Percentiles rank a stretch among this genome's conserved stretches.
Conservation (phyloP, 169 alveolate genomes). For the Plasmodium coatneyi region DNA sequence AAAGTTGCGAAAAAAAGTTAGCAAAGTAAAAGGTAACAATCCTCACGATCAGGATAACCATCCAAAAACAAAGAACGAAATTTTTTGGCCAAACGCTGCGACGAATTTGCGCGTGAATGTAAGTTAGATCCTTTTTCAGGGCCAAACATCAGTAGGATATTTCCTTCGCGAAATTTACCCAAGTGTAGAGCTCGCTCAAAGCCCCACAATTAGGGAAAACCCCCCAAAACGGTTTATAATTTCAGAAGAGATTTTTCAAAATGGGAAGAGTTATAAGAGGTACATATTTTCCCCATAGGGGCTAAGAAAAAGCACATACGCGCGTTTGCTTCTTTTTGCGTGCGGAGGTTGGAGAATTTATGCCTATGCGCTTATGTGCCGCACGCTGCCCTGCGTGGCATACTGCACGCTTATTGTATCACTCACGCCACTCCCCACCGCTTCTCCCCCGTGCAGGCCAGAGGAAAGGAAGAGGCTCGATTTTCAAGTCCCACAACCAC, state of each 20-base stretch:
- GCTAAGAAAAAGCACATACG: background rate
- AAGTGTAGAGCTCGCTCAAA: background rate
- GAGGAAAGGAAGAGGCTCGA: slow-evolving; percentile 97
- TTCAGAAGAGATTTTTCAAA: background rate
- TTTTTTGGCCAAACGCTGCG: background rate
- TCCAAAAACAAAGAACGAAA: background rate
- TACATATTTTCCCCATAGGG: slow-evolving; percentile 9
- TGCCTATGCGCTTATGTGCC: background rate
- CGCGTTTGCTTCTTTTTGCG: background rate
- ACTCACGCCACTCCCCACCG: background rate
- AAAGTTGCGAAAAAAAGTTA: background rate
- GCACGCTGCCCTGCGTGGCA: background rate
- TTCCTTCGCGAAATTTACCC: background rate
- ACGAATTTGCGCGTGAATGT: background rate
- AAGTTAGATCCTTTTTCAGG: background rate
- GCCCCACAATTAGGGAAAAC: background rate
- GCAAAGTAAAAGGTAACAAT: background rate
- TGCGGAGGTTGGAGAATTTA: background rate
- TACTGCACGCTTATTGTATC: background rate
- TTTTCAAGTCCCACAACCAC: slow-evolving; percentile 95
- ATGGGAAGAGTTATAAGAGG: slow-evolving; percentile 76
- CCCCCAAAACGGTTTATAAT: background rate
- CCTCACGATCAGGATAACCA: background rate
- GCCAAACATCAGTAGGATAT: background rate
- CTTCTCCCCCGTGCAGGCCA: slow-evolving; percentile 87